A percentile compares a stretch with the other conserved stretches of the same genome.
These are phyloP conservation scores for Leishmania aethiopica DNA, from an alignment of 208 protist genomes.

Conservation along the genomic window DNA sequence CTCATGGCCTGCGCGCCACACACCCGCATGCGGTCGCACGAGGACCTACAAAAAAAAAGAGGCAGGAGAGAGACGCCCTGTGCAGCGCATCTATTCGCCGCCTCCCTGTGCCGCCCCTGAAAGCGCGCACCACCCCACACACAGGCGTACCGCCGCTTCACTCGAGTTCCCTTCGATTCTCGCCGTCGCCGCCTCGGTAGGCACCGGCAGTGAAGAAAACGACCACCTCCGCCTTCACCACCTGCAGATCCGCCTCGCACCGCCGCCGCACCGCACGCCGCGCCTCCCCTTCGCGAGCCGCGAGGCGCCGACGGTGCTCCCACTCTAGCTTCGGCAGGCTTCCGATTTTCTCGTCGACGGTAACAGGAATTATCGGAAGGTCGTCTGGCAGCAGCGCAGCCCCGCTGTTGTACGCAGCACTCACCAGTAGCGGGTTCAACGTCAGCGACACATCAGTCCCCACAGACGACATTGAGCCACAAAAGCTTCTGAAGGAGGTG, in stretches of 20 bases:
- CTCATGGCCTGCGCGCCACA: no score
- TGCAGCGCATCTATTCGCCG: not conserved
- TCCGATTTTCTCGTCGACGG: not conserved
- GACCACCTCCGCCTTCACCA: not conserved
- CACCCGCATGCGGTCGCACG: no score
- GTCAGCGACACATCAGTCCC: not conserved
- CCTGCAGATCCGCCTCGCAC: not conserved
- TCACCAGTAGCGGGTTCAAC: not conserved
- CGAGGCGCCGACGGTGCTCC: slow-evolving; percentile 1
- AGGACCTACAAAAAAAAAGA: no score
- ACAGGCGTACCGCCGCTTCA: not conserved
- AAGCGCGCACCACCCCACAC: no score
- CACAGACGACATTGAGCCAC: not conserved
- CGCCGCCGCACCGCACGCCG: not conserved
- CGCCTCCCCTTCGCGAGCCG: slow-evolving; percentile 1
- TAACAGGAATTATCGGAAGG: slow-evolving; percentile 10
- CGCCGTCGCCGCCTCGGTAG: not conserved
- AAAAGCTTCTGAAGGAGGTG: not conserved
- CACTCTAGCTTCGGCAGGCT: slow-evolving; percentile 3
- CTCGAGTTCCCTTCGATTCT: not conserved
- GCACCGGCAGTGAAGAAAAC: not conserved
- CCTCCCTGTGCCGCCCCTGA: no score
- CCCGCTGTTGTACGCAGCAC: not conserved
- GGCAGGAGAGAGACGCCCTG: no score
- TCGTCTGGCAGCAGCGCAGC: not conserved